Evolutionary conservation across 2,329 filamentous ascomycete species (phyloP).

Genomic region (Huntiella moniliformis): DNA sequence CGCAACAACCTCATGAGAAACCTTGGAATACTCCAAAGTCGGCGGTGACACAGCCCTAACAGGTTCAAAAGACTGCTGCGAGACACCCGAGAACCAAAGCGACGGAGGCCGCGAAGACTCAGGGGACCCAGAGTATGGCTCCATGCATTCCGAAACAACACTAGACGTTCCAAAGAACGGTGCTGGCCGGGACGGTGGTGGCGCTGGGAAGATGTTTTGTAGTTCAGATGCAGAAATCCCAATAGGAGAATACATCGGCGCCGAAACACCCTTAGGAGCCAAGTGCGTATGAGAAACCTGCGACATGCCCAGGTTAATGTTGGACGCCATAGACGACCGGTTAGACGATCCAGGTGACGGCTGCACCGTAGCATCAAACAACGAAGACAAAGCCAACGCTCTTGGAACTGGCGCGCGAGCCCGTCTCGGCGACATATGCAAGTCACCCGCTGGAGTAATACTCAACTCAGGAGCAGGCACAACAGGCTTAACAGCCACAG

Average conservation of each 20-base stretch:
- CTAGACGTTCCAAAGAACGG: constrained; percentile 1
- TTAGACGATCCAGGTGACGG: neutral
- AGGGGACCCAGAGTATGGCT: neutral
- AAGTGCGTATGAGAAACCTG: constrained; percentile 1
- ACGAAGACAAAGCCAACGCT: constrained; percentile 7
- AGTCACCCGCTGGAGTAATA: constrained; percentile 1
- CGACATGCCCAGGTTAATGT: constrained; percentile 1
- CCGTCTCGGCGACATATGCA: neutral
- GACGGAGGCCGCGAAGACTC: constrained; percentile 3
- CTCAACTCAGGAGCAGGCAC: constrained; percentile 4
- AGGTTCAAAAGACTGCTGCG: constrained; percentile 3
- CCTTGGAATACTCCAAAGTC: neutral
- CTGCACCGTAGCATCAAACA: constrained; percentile 5
- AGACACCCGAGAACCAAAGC: constrained; percentile 1
- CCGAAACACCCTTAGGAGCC: constrained; percentile 1
- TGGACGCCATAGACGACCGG: no score
- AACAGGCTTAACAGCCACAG: neutral
- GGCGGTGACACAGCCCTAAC: constrained; percentile 3
- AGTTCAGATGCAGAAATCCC: constrained; percentile 8
- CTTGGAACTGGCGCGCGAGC: constrained; percentile 2
- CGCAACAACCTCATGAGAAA: neutral
- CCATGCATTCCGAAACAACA: constrained; percentile 1
- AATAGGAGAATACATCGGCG: constrained; percentile 8
- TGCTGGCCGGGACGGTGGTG: constrained; percentile 1
- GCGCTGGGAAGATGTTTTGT: constrained; percentile 11